Evolutionary conservation across 2,329 filamentous ascomycete genomes (phyloP), one percentile per base, ranked within the genome.

Genomic region (Beauveria rudraprayagi): DNA sequence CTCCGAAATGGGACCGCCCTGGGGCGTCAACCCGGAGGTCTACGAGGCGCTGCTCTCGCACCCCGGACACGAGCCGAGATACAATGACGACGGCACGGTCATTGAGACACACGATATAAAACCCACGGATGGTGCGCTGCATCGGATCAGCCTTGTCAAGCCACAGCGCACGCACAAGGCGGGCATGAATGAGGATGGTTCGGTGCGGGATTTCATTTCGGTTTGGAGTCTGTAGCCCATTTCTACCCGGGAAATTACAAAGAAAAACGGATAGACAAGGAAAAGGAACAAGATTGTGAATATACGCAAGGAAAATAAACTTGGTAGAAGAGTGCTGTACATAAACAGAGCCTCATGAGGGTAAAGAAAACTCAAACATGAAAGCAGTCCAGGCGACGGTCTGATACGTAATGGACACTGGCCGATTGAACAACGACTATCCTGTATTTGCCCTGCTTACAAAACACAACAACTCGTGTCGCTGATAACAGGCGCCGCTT

Each of bases 31-130:
- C 14, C 81, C 88, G 1, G 81, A 85, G 63, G 82, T 89, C 30
- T 94, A 95, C 72, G 76, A 85, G 67, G 86, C 85, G 64, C 85
- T 93, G 66, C 79, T 96, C 47, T 80, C 80, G 59, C 79, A 82
- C 53, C 91, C 91, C 0, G 90, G 90, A 1, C 79, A 86, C 65
- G 80, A 86, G 10, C 75, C 92, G 16, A 69, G 77, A 16, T 92
- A 91, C 71, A 72, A 77, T 63, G 68, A 72, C 52, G 71, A 75
- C 61, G 77, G 76, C 17, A 71, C 71, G 37, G 77, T 82, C 34
- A 69, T 80, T 17, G 74, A 77, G 43, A 66, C 65, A n/a, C 65
- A 69, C 52, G 68, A 66, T 46, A 70, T 78, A 59, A 76, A 76
- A 64, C 83, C 65, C 63, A 62, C 70, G 70, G 63, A 68, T 17